Percentiles rank a stretch among this genome's conserved stretches.
Evolutionary conservation across 768 basidiomycete genomes (phyloP).

Genomic region (Psilocybe cyanescens): DNA sequence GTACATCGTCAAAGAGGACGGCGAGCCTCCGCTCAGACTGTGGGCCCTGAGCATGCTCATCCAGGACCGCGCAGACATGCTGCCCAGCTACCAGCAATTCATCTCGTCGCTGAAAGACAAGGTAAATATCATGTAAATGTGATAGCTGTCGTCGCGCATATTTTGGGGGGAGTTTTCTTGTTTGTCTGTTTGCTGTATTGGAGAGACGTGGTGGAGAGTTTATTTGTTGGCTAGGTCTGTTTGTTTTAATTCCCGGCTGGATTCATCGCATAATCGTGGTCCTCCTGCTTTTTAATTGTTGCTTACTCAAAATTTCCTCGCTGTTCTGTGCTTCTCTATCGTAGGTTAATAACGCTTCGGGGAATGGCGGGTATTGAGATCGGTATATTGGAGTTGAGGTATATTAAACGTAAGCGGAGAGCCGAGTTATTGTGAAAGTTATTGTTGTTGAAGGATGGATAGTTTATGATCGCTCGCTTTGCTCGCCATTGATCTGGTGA

Average conservation of each 20-base stretch:
- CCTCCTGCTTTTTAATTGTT: neutral
- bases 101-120: conserved; percentile 90
- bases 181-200: neutral
- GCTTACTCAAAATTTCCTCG: neutral
- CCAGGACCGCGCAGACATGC: conserved; percentile 93
- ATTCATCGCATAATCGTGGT: neutral
- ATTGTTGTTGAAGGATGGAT: neutral
- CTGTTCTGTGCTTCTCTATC: neutral
- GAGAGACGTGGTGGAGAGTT: neutral
- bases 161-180: neutral
- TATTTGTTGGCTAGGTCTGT: conserved; percentile 7
- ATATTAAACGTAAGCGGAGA: neutral
- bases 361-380: conserved; percentile 2
- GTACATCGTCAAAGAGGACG: conserved; percentile 97
- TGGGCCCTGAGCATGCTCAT: conserved; percentile 96
- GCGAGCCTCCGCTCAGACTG: conserved; percentile 89
- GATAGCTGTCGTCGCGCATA: neutral
- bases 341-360: conserved; percentile 2
- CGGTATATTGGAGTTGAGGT: neutral
- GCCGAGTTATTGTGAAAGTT: neutral
- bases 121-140: conserved; percentile 46
- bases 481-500: neutral
- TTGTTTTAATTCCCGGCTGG: neutral
- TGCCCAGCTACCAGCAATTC: conserved; percentile 97
- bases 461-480: neutral